phyloP scores from a whole-genome alignment of 2,329 filamentous ascomycete species.

The Dactylellina haptotyla region DNA sequence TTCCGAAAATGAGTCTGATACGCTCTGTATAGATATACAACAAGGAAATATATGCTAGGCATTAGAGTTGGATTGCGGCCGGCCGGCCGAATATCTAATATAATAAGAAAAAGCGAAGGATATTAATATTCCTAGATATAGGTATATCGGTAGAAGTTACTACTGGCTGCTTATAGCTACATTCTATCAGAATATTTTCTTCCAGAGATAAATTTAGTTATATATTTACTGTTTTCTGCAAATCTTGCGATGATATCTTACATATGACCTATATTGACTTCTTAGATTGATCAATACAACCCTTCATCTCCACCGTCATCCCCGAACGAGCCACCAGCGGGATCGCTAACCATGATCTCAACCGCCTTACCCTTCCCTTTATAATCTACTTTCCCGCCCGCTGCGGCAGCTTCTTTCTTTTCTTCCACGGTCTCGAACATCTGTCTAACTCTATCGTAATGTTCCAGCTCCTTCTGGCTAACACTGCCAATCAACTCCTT shows the following conservation, averaged over 20 bases:
- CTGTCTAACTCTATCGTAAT: constrained; percentile 85
- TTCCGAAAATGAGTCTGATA: too few relatives aligned
- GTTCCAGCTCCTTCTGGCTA: constrained; percentile 80
- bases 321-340: constrained; percentile 47
- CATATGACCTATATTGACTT: not conserved
- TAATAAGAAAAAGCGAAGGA: too few relatives aligned
- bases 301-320: constrained; percentile 61
- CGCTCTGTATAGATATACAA: too few relatives aligned
- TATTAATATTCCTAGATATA: too few relatives aligned
- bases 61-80: too few relatives aligned
- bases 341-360: constrained; percentile 60
- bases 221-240: too few relatives aligned
- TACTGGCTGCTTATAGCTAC: too few relatives aligned
- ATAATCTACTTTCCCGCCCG: constrained; percentile 50
- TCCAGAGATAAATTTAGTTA: too few relatives aligned
- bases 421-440: constrained; percentile 73
- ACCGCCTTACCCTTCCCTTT: constrained; percentile 61
- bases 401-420: constrained; percentile 57
- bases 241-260: not conserved
- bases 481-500: constrained; percentile 91
- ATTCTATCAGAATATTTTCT: too few relatives aligned
- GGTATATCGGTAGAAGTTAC: too few relatives aligned
- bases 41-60: too few relatives aligned
- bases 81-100: too few relatives aligned
- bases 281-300: constrained; percentile 57